Evolutionary conservation across 176 grass and related monocot genomes (phyloP), one percentile per base, ranked within the genome.

Genomic region (Musa itinerans): DNA sequence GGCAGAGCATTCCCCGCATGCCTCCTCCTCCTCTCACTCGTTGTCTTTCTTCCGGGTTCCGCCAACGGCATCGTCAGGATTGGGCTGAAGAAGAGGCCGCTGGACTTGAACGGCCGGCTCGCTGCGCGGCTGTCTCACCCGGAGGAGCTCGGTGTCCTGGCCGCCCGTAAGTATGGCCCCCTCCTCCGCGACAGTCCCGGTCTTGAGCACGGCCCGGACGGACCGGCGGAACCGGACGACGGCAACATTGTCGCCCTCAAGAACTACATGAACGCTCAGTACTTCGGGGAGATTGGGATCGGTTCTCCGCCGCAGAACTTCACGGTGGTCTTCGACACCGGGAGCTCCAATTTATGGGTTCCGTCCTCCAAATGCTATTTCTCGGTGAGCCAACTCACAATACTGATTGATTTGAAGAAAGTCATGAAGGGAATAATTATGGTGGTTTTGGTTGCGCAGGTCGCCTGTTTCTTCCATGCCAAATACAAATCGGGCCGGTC

Each of bases 221-320:
- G 62, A 23, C 62, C 62, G 19, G 17, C 10, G 21, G 62, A 23
- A 1, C 62, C 62, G 10, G n/a, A 64, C 62, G 21, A 23, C 22
- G 62, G 62, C 62, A 64, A 64, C 20, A 23, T 64, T 24, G 62
- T 64, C 62, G 2, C 63, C 63, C 63, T 66, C 63, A 15, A 66
- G 23, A 66, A 66, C 10, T 66, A 66, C 63, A 66, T 66, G 63
- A 66, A 66, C 63, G 63, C 63, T 66, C 63, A 66, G 23, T 25
- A 66, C 63, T 66, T 66, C 8, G 63, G 63, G 11, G 63, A 66
- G 63, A 66, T 66, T 10, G 63, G 63, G 23, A 66, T 66, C 63
- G 63, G 23, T 23, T 66, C 23, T 25, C 63, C 63, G 63, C 19
- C 63, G 63, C 63, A 66, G 63, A 66, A 66, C 63, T 66, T 66